These are phyloP conservation scores for Tylopilus intermedius DNA, from an alignment of 768 basidiomycete species.

Conservation along the genomic window DNA sequence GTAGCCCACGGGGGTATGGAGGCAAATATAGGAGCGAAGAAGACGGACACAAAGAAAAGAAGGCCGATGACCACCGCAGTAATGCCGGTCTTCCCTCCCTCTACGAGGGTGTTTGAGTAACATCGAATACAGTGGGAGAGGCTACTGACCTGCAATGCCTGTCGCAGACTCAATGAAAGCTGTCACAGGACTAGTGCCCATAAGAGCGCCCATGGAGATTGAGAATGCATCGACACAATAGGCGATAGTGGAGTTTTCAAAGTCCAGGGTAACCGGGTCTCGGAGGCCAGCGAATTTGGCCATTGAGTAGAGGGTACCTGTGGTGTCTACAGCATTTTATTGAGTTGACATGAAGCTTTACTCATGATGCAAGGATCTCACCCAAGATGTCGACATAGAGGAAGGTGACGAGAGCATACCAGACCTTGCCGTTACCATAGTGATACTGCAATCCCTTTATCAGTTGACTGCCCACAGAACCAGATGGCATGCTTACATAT, in stretches of 20 bases:
- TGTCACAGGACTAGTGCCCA: conserved; percentile 79
- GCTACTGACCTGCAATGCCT: conserved; percentile 59
- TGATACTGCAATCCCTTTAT: conserved; percentile 36
- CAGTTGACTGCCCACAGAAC: background rate
- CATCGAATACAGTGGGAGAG: background rate
- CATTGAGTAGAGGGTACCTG: conserved; percentile 84
- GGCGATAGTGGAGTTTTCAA: conserved; percentile 76
- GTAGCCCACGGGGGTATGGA: conserved; percentile 87
- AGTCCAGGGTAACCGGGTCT: conserved; percentile 79
- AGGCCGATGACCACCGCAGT: conserved; percentile 70
- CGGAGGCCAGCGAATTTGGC: conserved; percentile 87
- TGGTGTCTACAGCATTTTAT: conserved; percentile 30
- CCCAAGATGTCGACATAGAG: conserved; percentile 85
- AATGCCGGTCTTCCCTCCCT: conserved; percentile 86
- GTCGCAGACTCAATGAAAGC: conserved; percentile 81
- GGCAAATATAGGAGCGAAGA: conserved; percentile 86
- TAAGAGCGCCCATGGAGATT: conserved; percentile 74
- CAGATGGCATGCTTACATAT: conserved; percentile 42
- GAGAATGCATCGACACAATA: conserved; percentile 81
- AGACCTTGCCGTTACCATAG: conserved; percentile 63
- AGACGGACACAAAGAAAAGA: conserved; percentile 77
- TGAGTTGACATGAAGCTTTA: background rate
- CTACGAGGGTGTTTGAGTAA: conserved; percentile 31
- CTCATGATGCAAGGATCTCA: conserved; percentile 27
- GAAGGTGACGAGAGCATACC: conserved; percentile 87